Conservation (phyloP, 129 eudicot species). For the Flaveria sonorensis region DNA sequence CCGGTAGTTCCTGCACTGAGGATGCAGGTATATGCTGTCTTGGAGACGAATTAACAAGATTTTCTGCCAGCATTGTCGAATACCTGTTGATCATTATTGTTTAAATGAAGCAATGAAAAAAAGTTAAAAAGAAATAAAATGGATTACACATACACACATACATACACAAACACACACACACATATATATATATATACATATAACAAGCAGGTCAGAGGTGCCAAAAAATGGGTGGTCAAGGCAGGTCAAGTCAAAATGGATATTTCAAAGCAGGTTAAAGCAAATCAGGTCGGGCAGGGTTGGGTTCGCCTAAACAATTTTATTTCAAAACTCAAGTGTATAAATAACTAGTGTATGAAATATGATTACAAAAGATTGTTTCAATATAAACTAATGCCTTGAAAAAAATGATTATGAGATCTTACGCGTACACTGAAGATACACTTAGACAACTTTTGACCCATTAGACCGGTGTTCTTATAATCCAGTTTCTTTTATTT, state of each 20-base stretch:
- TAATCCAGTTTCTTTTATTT: not conserved
- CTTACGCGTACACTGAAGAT: not conserved
- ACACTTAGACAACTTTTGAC: not conserved
- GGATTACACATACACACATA: not conserved
- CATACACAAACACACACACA: no score
- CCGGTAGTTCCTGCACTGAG: conserved; percentile 39
- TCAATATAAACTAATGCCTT: not conserved
- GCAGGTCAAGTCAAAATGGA: no score
- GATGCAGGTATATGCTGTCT: conserved; percentile 35
- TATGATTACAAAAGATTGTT: not conserved
- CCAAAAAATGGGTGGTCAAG: not conserved
- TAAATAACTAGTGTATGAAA: not conserved
- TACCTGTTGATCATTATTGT: conserved; percentile 54
- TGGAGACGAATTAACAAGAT: conserved; percentile 68
- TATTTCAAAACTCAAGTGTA: not conserved
- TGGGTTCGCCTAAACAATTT: not conserved
- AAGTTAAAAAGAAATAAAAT: not conserved
- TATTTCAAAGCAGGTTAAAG: not conserved
- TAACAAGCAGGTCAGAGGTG: not conserved
- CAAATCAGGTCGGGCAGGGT: not conserved
- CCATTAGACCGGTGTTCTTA: not conserved
- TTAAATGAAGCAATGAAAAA: not conserved
- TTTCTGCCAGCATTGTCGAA: conserved; percentile 98
- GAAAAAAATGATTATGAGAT: not conserved
- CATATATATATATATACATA: no score